Percentiles rank a stretch among this genome's conserved stretches.
phyloP scores from a whole-genome alignment of 352 stramenopile species.

The Peronospora tabacina region DNA sequence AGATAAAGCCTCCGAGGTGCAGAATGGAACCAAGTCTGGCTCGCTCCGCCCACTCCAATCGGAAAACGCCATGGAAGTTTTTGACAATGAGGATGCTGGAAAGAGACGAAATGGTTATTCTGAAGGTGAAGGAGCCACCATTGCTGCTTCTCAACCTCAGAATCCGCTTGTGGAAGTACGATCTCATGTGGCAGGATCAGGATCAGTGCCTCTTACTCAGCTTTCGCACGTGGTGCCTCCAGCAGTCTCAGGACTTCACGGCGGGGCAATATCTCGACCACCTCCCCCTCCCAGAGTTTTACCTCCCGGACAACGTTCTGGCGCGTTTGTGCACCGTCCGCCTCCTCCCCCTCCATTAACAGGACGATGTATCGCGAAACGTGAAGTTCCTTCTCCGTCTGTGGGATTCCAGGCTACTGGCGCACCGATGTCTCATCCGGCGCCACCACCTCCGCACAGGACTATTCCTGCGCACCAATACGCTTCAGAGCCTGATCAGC shows the following conservation, averaged over 20 bases:
- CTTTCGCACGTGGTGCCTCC: conserved; percentile 7
- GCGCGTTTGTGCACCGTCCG: conserved; percentile 15
- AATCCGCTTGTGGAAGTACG: neutral
- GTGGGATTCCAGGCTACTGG: conserved; percentile 21
- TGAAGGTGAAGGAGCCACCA: neutral
- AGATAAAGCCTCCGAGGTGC: conserved; percentile 6
- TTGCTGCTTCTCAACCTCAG: conserved; percentile 1
- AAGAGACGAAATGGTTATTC: conserved; percentile 2
- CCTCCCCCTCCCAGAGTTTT: conserved; percentile 16
- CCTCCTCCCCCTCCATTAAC: conserved; percentile 18
- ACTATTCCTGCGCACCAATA: conserved; percentile 13
- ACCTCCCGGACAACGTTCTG: conserved; percentile 10
- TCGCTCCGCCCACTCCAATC: conserved; percentile 23
- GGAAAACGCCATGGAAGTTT: conserved; percentile 70
- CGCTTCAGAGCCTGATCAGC: conserved; percentile 4
- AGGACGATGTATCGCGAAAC: conserved; percentile 12
- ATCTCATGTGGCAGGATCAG: neutral
- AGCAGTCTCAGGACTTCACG: conserved; percentile 3
- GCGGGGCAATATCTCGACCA: conserved; percentile 9
- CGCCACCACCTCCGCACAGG: conserved; percentile 15
- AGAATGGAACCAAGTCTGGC: conserved; percentile 20
- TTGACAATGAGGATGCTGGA: conserved; percentile 37
- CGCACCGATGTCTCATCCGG: conserved; percentile 6
- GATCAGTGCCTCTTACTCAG: conserved; percentile 8
- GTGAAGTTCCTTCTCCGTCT: conserved; percentile 16